phyloP scores from a whole-genome alignment of 1,139 yeast genomes.

The Geotrichum bryndzae region DNA sequence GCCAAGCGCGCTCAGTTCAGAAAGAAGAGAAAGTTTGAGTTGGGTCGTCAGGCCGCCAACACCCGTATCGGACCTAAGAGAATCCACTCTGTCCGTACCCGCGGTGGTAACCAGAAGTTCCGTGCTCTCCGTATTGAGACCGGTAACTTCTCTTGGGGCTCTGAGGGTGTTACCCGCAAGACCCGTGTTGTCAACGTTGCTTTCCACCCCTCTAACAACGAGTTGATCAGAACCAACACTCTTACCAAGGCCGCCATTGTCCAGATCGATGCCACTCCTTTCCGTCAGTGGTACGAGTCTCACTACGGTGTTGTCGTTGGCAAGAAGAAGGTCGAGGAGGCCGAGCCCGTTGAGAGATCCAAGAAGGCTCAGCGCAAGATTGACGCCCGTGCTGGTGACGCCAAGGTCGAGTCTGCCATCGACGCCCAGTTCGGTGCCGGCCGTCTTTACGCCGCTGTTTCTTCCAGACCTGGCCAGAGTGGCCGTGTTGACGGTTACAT shows the following conservation, averaged over 20 bases:
- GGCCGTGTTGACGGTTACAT: slow-evolving; percentile 99
- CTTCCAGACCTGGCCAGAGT: slow-evolving; percentile 99
- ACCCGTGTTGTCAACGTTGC: slow-evolving; percentile 97
- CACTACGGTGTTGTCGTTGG: slow-evolving; percentile 95
- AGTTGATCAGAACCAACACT: slow-evolving; percentile 99
- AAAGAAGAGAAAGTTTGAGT: slow-evolving; percentile 99
- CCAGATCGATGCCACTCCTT: slow-evolving; percentile 99
- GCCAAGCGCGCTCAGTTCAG: slow-evolving; percentile 99
- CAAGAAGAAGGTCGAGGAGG: slow-evolving; percentile 53
- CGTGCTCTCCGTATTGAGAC: slow-evolving; percentile 99
- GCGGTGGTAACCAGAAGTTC: slow-evolving; percentile 99
- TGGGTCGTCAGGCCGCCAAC: slow-evolving; percentile 99
- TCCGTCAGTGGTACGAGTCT: slow-evolving; percentile 98
- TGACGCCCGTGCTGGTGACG: slow-evolving; percentile 80
- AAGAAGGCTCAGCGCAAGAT: slow-evolving; percentile 85
- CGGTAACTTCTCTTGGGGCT: slow-evolving; percentile 99
- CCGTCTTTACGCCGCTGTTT: slow-evolving; percentile 91
- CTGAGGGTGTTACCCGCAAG: slow-evolving; percentile 97
- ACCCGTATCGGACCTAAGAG: slow-evolving; percentile 99
- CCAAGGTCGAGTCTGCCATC: slow-evolving; percentile 85
- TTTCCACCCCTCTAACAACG: slow-evolving; percentile 99
- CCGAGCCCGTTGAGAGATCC: slow-evolving; percentile 47
- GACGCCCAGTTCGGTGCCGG: slow-evolving; percentile 78
- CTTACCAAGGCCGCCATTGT: slow-evolving; percentile 98
- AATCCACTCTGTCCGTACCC: slow-evolving; percentile 97